phyloP scores from a whole-genome alignment of 1,284 basidiomycete genomes.

The Papiliotrema laurentii region DNA sequence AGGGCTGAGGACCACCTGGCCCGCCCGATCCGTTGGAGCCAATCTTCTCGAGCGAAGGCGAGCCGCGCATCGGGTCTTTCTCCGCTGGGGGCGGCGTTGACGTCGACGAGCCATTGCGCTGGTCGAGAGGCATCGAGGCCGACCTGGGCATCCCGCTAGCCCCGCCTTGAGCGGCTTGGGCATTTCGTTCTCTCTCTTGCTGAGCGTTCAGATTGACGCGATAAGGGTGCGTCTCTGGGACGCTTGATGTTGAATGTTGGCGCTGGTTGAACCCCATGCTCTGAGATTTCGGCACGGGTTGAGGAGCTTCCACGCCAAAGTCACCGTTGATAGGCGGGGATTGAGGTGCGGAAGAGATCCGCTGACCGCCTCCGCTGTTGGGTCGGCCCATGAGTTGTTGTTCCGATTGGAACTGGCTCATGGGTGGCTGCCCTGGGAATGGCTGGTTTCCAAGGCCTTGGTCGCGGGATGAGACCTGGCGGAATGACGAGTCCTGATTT shows the following conservation, averaged over 20 bases:
- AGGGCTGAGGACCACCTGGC: slow-evolving; percentile 2
- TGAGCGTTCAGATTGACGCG: slow-evolving; percentile 13
- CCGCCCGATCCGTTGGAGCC: background rate
- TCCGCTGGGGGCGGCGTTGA: slow-evolving; percentile 2
- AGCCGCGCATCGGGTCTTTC: background rate
- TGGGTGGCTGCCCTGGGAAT: slow-evolving; percentile 82
- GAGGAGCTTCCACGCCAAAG: slow-evolving; percentile 2
- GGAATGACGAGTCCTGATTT: background rate
- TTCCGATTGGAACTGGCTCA: slow-evolving; percentile 54
- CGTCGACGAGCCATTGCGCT: slow-evolving; percentile 4
- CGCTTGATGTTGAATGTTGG: slow-evolving; percentile 1
- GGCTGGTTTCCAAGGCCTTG: slow-evolving; percentile 54
- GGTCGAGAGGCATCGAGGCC: slow-evolving; percentile 18
- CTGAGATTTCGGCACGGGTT: slow-evolving; percentile 30
- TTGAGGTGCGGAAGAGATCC: slow-evolving; percentile 7
- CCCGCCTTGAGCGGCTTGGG: slow-evolving; percentile 4
- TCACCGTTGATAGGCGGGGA: slow-evolving; percentile 2
- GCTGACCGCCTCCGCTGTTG: no score
- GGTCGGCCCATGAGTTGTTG: no score
- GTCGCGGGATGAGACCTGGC: background rate
- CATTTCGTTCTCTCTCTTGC: no score
- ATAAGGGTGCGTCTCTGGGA: slow-evolving; percentile 20
- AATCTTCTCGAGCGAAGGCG: background rate
- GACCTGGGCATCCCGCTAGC: slow-evolving; percentile 14
- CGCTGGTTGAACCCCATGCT: slow-evolving; percentile 31